Base-by-base conservation (phyloP, 176 grass and related monocot species). In the Juncus inflexus region DNA sequence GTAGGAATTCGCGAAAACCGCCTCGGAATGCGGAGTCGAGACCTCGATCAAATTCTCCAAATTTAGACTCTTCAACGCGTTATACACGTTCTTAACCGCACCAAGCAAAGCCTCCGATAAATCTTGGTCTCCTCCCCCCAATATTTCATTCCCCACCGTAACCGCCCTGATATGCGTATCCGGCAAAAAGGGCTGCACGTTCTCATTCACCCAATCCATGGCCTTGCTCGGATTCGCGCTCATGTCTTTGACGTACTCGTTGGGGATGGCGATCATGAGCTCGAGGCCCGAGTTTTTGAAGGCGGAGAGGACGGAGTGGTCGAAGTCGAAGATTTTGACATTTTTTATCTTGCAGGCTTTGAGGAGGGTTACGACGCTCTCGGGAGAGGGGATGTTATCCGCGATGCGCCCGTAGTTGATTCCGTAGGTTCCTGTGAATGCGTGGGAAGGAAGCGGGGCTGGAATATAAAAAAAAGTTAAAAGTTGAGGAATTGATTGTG, bases 341-440 rank as follows among this genome's bases (percentile, higher is more conserved):
- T 99, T 99, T 78, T 90, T 86, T 82, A 99, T 85, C 74, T 87
- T 99, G 14, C 85, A 81, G 9, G 38, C 74, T 68, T 78, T 86
- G 13, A 99, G 83, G 7, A 99, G 89, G 39, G 66, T 65, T 3
- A 94, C 95, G 1, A 99, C 95, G 66, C 72, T 94, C 63, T 90
- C 95, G 7, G 95, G 83, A 12, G 89, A 57, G 12, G 86, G 95
- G 52, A 94, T 77, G 78, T 99, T 90, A 69, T 99, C 65, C 28
- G 95, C 95, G 45, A 99, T 92, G 54, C 95, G 79, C 12, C 95
- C 95, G 0, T 99, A 99, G 65, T 99, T 99, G 75, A 99, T 61
- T 41, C 95, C 95, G 13, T 94, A 99, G 3, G 78, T 78, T 39
- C 95, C 95, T 0, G 79, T 77, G 57, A 97, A 97, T 3, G 85